A percentile compares a stretch with the other conserved stretches of the same genome.
Conservation (phyloP, 176 grass and related monocot species). For the Oropetium thomaeum region DNA sequence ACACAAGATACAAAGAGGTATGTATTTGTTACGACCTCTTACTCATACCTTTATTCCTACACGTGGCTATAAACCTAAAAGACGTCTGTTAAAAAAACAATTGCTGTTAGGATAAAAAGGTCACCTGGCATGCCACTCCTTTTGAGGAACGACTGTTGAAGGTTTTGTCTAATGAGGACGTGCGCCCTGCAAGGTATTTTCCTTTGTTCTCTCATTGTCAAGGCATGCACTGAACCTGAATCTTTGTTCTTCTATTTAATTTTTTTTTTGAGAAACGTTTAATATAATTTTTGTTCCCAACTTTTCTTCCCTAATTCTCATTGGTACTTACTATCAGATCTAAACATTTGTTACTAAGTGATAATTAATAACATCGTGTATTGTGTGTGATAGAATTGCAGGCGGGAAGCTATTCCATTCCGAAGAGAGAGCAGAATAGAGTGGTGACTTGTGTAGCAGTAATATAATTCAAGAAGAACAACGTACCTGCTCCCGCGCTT, state of each 20-base stretch:
- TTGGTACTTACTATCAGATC: neutral
- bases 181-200: conserved; percentile 45
- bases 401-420: conserved; percentile 13
- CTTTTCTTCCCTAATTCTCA: neutral
- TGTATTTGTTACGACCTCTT: neutral
- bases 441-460: neutral
- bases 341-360: neutral
- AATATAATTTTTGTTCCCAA: neutral
- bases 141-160: conserved; percentile 79
- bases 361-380: neutral
- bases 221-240: neutral
- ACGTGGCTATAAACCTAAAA: neutral
- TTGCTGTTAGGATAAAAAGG: conserved; percentile 60
- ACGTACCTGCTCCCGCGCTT: neutral
- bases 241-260: no score
- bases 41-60: neutral
- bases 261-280: neutral
- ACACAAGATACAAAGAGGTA: conserved; percentile 74
- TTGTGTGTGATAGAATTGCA: conserved; percentile 10
- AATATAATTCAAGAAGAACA: neutral
- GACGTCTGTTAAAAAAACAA: neutral
- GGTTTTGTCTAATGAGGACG: conserved; percentile 58
- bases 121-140: conserved; percentile 69
- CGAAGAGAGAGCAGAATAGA: conserved; percentile 1
- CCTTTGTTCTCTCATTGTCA: neutral